Evolutionary conservation across 139 green algal genomes (phyloP).

Genomic region (Chlorella sp.): DNA sequence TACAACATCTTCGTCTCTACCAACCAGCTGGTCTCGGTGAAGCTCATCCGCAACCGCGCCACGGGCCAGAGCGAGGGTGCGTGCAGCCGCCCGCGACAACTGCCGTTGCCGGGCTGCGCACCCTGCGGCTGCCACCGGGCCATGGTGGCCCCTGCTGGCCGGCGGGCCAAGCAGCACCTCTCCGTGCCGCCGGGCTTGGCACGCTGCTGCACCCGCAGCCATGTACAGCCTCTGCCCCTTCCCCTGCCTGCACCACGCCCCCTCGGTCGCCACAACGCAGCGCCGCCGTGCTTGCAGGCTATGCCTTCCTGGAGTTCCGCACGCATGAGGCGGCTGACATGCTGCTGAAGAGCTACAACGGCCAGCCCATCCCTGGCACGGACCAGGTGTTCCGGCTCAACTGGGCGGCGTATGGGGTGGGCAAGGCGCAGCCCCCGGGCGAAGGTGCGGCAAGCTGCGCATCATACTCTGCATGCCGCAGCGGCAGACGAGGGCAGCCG

Average conservation of each 20-base stretch:
- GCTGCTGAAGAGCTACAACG: slow-evolving; percentile 74
- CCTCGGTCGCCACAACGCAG: no score
- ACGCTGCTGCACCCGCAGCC: no score
- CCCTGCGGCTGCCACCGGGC: neutral
- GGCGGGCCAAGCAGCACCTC: no score
- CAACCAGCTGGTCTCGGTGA: slow-evolving; percentile 62
- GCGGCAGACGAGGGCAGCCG: no score
- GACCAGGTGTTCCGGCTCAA: slow-evolving; percentile 81
- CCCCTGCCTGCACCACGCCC: neutral
- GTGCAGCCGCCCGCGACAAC: neutral
- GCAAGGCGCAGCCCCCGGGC: slow-evolving; percentile 52
- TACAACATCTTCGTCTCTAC: slow-evolving; percentile 60
- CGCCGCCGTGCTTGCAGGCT: slow-evolving; percentile 40
- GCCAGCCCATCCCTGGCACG: slow-evolving; percentile 69
- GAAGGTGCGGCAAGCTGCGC: slow-evolving; percentile 39
- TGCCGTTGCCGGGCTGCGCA: neutral
- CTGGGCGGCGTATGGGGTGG: slow-evolving; percentile 82
- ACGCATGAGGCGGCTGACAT: slow-evolving; percentile 63
- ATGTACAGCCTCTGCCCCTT: neutral
- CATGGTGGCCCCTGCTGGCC: neutral
- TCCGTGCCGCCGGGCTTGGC: no score
- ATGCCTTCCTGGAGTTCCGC: slow-evolving; percentile 85
- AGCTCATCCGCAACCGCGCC: slow-evolving; percentile 84
- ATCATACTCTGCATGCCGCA: no score
- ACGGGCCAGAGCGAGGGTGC: slow-evolving; percentile 67